Conservation (phyloP, 164 flowering plant genomes). For the Tinospora cordifolia region DNA sequence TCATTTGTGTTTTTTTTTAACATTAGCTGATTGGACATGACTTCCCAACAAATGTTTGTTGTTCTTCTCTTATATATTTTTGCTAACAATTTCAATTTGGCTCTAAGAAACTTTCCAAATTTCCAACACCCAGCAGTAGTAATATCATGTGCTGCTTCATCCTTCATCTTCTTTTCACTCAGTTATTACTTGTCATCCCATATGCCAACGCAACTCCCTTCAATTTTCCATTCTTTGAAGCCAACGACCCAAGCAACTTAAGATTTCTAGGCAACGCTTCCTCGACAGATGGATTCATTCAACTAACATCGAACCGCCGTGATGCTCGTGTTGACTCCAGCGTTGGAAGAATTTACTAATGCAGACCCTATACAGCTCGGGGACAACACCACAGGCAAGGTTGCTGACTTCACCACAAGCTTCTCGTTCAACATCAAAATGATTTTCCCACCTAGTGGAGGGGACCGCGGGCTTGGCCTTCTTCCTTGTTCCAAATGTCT, state of each 20-base stretch:
- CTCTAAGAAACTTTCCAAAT: background rate
- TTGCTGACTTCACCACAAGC: constrained; percentile 9
- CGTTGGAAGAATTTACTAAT: background rate
- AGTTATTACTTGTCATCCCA: background rate
- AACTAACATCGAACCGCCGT: constrained; percentile 6
- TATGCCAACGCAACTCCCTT: constrained; percentile 5
- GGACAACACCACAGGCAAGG: background rate
- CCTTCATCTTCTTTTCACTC: background rate
- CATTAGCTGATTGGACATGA: too few species aligned
- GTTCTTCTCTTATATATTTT: constrained; percentile 11
- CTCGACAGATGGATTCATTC: background rate
- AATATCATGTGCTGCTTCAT: constrained; percentile 2
- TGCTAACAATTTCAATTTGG: background rate
- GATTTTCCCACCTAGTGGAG: constrained; percentile 4
- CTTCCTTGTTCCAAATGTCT: constrained; percentile 30
- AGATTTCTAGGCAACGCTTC: constrained; percentile 1
- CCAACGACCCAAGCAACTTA: constrained; percentile 4
- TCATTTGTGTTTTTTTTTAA: too few species aligned
- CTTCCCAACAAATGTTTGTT: too few species aligned
- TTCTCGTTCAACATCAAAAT: constrained; percentile 1
- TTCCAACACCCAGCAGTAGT: too few species aligned
- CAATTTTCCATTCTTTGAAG: background rate
- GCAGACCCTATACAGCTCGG: background rate
- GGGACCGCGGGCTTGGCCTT: constrained; percentile 18
- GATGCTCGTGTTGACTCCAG: background rate